Percentiles rank a stretch among this genome's conserved stretches.
Evolutionary conservation across 169 alveolate species (phyloP).

Genomic region (Theileria parva): DNA sequence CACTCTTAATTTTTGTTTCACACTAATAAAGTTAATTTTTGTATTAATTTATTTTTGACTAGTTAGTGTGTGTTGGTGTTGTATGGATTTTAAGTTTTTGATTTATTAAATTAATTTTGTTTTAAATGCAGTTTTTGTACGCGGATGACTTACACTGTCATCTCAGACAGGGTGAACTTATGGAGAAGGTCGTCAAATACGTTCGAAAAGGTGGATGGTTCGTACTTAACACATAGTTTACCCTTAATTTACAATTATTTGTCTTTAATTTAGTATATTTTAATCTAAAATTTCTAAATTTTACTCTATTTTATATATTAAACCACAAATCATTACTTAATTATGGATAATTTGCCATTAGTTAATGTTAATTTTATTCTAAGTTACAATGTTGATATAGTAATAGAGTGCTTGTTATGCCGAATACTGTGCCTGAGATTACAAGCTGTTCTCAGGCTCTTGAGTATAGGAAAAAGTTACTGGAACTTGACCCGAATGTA

Average conservation of each 20-base stretch:
- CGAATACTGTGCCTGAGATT: conserved; percentile 72
- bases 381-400: conserved; percentile 17
- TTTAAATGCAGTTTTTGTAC: conserved; percentile 28
- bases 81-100: no score
- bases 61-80: no score
- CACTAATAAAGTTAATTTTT: not conserved
- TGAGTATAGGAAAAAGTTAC: conserved; percentile 54
- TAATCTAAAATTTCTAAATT: no score
- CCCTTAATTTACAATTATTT: not conserved
- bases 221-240: not conserved
- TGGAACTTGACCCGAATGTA: conserved; percentile 56
- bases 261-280: no score
- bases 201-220: conserved; percentile 69
- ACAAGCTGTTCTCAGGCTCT: conserved; percentile 74
- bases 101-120: not conserved
- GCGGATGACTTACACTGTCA: conserved; percentile 81
- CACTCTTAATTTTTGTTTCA: not conserved
- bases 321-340: conserved; percentile 27
- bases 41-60: not conserved
- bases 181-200: conserved; percentile 47
- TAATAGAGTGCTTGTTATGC: conserved; percentile 79
- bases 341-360: conserved; percentile 25
- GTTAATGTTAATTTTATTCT: not conserved
- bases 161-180: conserved; percentile 67
- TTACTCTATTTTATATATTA: no score